Base-by-base conservation (phyloP, 208 protist species). In the Wallacemonas rigidus region DNA sequence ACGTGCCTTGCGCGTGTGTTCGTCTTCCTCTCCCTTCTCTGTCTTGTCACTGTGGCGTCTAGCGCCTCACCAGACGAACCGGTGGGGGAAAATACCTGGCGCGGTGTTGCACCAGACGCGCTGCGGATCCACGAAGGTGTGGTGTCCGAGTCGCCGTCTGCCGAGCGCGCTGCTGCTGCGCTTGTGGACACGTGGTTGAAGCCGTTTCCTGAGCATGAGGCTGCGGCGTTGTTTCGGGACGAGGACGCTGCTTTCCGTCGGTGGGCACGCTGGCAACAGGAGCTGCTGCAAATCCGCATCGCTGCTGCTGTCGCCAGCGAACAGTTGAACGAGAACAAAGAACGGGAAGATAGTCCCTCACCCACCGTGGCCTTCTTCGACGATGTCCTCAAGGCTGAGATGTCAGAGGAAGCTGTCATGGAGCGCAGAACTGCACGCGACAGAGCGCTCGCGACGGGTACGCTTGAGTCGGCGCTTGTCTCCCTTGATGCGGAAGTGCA, bases 211-310 rank as follows among this genome's bases (percentile, higher is more conserved):
- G 44, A 17, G 9, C 71, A 58, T 12, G 64, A 79, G 14, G 82
- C 88, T 45, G 79, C 75, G 14, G 67, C 44, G 0, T 90, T 94
- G 35, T 94, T 90, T 54, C 45, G 60, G 0, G 67, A 60, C 3
- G 89, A 94, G 58, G 87, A 94, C 64, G 60, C 51, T 3, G 79
- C 71, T 0, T 76, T 75, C 41, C 73, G 47, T 8, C 43, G 72
- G 64, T 93, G 88, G 88, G 47, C 54, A 7, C 39, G 62, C 45
- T 69, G 71, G 62, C 65, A 77, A 38, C 35, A 26, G 17, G 41
- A 80, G 7, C n/a, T 86, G 11, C 48, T 76, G 17, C 53, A 36
- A 1, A 11, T 77, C 35, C 79, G 70, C 38, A n/a, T 35, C 4
- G 4, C 17, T 6, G 64, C 64, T 38, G 64, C 64, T 15, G 50